phyloP scores from a whole-genome alignment of 306 rosid species.

The Casuarina glauca region DNA sequence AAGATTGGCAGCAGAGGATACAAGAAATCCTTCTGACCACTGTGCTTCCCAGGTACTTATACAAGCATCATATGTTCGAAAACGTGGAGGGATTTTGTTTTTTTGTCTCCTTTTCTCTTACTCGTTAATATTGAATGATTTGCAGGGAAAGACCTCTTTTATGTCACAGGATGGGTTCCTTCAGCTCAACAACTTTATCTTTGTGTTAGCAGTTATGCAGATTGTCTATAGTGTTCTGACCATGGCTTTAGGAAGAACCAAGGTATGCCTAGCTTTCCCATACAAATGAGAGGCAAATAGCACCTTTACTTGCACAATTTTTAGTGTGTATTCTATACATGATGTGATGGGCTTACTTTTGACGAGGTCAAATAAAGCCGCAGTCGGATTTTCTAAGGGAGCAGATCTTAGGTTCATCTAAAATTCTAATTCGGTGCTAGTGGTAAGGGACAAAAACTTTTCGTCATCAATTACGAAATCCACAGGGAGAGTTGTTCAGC shows the following conservation, averaged over 20 bases:
- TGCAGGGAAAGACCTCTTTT: slow-evolving; percentile 53
- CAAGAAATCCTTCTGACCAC: slow-evolving; percentile 8
- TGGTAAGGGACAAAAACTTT: too few species aligned
- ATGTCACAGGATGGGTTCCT: slow-evolving; percentile 51
- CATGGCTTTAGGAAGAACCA: slow-evolving; percentile 62
- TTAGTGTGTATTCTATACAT: background rate
- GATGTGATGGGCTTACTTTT: background rate
- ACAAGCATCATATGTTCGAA: background rate
- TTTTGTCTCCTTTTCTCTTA: background rate
- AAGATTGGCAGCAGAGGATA: slow-evolving; percentile 14
- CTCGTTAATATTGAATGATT: background rate
- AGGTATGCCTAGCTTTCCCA: slow-evolving; percentile 27
- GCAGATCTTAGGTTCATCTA: too few species aligned
- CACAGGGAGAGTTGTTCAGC: too few species aligned
- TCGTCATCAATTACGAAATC: too few species aligned
- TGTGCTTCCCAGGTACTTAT: slow-evolving; percentile 42
- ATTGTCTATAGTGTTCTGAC: slow-evolving; percentile 55
- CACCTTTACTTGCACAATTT: background rate
- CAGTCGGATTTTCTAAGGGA: too few species aligned
- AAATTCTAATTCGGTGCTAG: too few species aligned
- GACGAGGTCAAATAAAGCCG: too few species aligned
- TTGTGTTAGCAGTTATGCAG: slow-evolving; percentile 61
- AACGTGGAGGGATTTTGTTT: background rate
- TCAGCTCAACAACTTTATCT: slow-evolving; percentile 58
- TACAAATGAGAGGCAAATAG: background rate